Evolutionary conservation across 768 basidiomycete species (phyloP).

Genomic region (Russula dissimulans): DNA sequence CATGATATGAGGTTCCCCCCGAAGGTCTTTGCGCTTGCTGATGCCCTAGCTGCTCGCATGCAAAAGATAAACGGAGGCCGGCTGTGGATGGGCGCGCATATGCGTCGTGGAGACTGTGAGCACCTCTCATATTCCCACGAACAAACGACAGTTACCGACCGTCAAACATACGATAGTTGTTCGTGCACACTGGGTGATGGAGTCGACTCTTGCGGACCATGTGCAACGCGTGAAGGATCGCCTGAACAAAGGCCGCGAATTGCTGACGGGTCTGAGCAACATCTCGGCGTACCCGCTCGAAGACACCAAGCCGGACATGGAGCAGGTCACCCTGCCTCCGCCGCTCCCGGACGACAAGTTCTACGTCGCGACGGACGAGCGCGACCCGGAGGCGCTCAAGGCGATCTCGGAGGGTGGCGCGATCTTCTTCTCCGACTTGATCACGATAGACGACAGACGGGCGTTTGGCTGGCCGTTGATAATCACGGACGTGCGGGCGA

Average conservation of each 20-base stretch:
- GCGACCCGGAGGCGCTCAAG: slow-evolving; percentile 26
- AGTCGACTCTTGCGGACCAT: slow-evolving; percentile 28
- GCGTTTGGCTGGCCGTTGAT: slow-evolving; percentile 36
- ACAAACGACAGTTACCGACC: neutral
- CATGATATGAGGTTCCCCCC: neutral
- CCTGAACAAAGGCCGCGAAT: slow-evolving; percentile 23
- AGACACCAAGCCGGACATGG: neutral
- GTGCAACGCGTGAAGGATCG: slow-evolving; percentile 27
- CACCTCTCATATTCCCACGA: neutral
- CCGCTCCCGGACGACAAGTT: slow-evolving; percentile 18
- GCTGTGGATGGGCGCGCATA: slow-evolving; percentile 35
- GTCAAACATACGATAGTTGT: slow-evolving; percentile 20
- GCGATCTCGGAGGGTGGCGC: slow-evolving; percentile 32
- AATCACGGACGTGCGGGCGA: slow-evolving; percentile 34
- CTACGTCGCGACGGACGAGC: slow-evolving; percentile 36
- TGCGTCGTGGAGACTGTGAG: slow-evolving; percentile 38
- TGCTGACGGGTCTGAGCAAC: slow-evolving; percentile 19
- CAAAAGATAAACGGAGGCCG: slow-evolving; percentile 24
- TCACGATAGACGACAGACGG: slow-evolving; percentile 34
- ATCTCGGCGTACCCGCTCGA: slow-evolving; percentile 6
- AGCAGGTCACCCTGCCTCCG: neutral
- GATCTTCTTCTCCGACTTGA: slow-evolving; percentile 33
- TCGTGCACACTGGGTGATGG: slow-evolving; percentile 29
- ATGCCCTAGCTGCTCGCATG: slow-evolving; percentile 28
- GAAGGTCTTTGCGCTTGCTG: slow-evolving; percentile 25